These are phyloP conservation scores for Elasticomyces elasticus DNA, from an alignment of 495 filamentous ascomycete genomes.

Conservation along the genomic window DNA sequence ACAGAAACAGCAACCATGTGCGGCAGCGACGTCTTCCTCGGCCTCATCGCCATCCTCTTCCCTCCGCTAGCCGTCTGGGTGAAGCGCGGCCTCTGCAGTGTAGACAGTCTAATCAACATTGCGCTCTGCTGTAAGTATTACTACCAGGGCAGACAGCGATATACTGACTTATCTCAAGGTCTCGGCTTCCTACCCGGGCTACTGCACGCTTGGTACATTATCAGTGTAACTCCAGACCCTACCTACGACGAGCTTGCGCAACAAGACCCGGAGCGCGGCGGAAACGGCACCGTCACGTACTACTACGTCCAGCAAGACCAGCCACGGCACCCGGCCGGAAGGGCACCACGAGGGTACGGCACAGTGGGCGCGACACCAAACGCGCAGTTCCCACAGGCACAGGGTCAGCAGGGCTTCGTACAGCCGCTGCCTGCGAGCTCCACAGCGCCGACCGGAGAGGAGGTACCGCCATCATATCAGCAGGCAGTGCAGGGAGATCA, in stretches of 20 bases:
- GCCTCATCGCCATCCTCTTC: slow-evolving; percentile 80
- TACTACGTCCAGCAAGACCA: slow-evolving; percentile 37
- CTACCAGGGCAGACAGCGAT: background rate
- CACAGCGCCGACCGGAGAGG: slow-evolving; percentile 23
- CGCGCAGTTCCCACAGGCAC: slow-evolving; percentile 27
- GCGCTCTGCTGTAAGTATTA: slow-evolving; percentile 51
- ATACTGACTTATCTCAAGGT: slow-evolving; percentile 23
- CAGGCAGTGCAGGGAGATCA: slow-evolving; percentile 80
- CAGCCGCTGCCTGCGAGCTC: slow-evolving; percentile 17
- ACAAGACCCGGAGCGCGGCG: slow-evolving; percentile 42
- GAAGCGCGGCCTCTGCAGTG: slow-evolving; percentile 85
- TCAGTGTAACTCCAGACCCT: slow-evolving; percentile 75
- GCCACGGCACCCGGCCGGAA: slow-evolving; percentile 5
- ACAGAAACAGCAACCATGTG: slow-evolving; percentile 39
- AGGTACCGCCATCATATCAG: slow-evolving; percentile 65
- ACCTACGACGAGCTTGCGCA: slow-evolving; percentile 54
- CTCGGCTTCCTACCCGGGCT: slow-evolving; percentile 89
- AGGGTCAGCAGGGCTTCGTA: slow-evolving; percentile 26
- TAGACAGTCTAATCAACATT: slow-evolving; percentile 91
- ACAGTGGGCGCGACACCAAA: slow-evolving; percentile 22
- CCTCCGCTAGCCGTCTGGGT: slow-evolving; percentile 85
- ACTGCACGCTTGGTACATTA: slow-evolving; percentile 97
- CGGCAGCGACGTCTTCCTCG: slow-evolving; percentile 77
- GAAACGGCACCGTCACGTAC: slow-evolving; percentile 31
- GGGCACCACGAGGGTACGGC: slow-evolving; percentile 23